Evolutionary conservation across 306 rosid species (phyloP).

Genomic region (Myrica gale): DNA sequence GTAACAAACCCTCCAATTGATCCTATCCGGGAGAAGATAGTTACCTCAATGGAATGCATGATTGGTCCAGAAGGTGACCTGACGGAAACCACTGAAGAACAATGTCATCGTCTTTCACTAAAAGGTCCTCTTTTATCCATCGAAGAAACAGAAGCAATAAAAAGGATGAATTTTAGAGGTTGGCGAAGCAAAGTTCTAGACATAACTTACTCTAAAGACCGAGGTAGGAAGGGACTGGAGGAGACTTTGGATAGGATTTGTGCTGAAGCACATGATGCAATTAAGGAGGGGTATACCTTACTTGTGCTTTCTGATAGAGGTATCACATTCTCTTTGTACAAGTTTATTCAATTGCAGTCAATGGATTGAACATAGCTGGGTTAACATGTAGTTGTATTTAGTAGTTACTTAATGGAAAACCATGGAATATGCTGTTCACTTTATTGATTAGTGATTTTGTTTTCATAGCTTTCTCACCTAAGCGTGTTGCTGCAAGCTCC

Average conservation of each 20-base stretch:
- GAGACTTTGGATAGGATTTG: constrained; percentile 86
- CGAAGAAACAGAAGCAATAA: constrained; percentile 79
- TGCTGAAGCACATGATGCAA: constrained; percentile 77
- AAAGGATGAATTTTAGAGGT: constrained; percentile 83
- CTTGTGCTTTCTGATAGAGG: constrained; percentile 97
- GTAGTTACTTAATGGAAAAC: neutral
- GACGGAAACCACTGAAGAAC: constrained; percentile 86
- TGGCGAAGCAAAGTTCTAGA: constrained; percentile 93
- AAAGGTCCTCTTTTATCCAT: constrained; percentile 76
- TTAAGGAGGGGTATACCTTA: constrained; percentile 75
- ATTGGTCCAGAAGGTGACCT: constrained; percentile 98
- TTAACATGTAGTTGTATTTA: neutral
- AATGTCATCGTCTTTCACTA: constrained; percentile 89
- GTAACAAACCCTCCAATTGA: constrained; percentile 99
- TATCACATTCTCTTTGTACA: constrained; percentile 28
- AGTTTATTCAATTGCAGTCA: neutral
- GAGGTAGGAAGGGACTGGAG: constrained; percentile 74
- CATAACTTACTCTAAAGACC: constrained; percentile 72
- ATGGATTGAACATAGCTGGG: neutral
- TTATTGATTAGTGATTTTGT: neutral
- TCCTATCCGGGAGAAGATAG: constrained; percentile 94
- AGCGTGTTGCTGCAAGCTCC: constrained; percentile 88
- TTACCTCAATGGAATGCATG: constrained; percentile 95
- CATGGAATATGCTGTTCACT: neutral
- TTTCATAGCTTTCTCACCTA: constrained; percentile 68